Evolutionary conservation across 1,284 basidiomycete species (phyloP), one percentile per base, ranked within the genome.

Genomic region (Ceratobasidium sp.): DNA sequence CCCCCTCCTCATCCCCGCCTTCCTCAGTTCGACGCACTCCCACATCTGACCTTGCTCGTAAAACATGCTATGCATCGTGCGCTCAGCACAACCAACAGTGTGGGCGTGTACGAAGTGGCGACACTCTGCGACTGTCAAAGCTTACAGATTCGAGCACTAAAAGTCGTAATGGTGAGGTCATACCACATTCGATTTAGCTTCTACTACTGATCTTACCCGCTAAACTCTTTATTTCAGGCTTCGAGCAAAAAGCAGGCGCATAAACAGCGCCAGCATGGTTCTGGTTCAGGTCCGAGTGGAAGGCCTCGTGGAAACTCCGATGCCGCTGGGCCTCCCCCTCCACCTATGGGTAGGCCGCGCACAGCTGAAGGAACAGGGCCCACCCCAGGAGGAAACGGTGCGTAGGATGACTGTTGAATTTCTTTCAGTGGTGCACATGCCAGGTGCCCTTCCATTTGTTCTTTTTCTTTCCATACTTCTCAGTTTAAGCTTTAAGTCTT

Each of bases 91-190:
- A 88, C 90, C 8, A 94, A 92, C 8, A 94, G 93, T 15, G 93
- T 97, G 9, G 94, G 93, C 51, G 92, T 98, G 31, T 97, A 97
- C 81, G 96, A 97, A 81, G 94, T 97, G 6, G 95, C 96, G 5
- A 96, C 95, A 1, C 85, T 98, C 9, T 96, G 95, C 80, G 93
- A 90, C 78, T 94, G 93, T 82, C 89, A 94, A 78, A 93, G 92
- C 79, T 84, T 98, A 69, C 94, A 97, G 80, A 95, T 97, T 78
- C 87, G 95, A 89, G 69, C 69, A 29, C 27, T 72, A 17, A 72
- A 72, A 36, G 69, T 72, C 22, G 69, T 72, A 27, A 72, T 72
- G 69, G 69, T 72, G 33, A 72, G 69, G 27, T 31, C 31, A 60
- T 27, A 60, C 36, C 36, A 41, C 6, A 41, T 41, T 41, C 6